A percentile compares a stretch with the other conserved stretches of the same genome.
Evolutionary conservation across 352 stramenopile species (phyloP).

Genomic region (Halophytophthora polymorphica): DNA sequence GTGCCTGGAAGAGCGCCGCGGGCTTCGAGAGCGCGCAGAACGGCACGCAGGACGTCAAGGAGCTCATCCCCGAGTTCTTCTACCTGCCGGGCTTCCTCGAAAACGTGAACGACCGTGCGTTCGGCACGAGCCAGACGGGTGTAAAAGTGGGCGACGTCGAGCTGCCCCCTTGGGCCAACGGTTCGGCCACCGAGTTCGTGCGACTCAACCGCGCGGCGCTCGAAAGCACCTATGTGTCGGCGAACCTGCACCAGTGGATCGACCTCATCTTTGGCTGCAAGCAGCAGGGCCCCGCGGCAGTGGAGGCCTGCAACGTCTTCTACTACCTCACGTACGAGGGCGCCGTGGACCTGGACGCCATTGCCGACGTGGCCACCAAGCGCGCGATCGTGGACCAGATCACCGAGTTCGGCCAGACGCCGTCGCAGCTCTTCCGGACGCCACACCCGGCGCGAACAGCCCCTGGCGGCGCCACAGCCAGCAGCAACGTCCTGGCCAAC

Average conservation of each 20-base stretch:
- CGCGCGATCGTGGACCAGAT: conserved; percentile 95
- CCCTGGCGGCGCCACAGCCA: neutral
- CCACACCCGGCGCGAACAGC: conserved; percentile 56
- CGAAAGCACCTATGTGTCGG: conserved; percentile 94
- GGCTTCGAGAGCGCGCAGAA: conserved; percentile 64
- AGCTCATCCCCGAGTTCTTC: conserved; percentile 99
- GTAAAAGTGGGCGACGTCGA: conserved; percentile 88
- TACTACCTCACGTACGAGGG: conserved; percentile 98
- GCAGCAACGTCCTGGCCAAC: conserved; percentile 7
- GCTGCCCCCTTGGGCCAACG: conserved; percentile 93
- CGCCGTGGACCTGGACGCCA: conserved; percentile 93
- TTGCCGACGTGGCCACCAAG: conserved; percentile 57
- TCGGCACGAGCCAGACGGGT: conserved; percentile 89
- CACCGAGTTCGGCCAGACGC: conserved; percentile 97
- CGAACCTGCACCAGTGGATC: conserved; percentile 97
- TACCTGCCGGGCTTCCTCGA: conserved; percentile 93
- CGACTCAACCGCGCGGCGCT: conserved; percentile 93
- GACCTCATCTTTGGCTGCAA: conserved; percentile 98
- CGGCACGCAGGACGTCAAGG: conserved; percentile 96
- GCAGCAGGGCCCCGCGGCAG: conserved; percentile 91
- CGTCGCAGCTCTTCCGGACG: conserved; percentile 91
- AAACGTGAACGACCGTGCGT: conserved; percentile 95
- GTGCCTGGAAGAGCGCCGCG: conserved; percentile 89
- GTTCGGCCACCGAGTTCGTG: conserved; percentile 93
- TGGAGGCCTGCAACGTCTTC: conserved; percentile 96